Evolutionary conservation across 1,284 basidiomycete species (phyloP).

Genomic region (Cutaneotrichosporon sp.): DNA sequence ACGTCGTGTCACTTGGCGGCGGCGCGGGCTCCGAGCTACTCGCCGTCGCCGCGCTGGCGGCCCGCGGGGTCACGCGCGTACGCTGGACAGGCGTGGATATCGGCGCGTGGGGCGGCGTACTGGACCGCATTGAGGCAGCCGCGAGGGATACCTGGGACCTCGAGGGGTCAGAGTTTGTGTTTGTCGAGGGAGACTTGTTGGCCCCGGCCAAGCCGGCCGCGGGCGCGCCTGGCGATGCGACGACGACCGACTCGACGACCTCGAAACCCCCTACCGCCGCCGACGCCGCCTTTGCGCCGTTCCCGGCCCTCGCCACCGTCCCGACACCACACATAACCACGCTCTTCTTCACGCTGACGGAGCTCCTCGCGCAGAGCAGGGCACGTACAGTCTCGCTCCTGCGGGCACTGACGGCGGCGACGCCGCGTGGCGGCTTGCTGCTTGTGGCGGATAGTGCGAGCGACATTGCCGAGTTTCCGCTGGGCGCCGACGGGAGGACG

Average conservation of each 20-base stretch:
- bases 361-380: slow-evolving; percentile 48
- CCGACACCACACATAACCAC: slow-evolving; percentile 39
- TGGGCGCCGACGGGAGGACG: slow-evolving; percentile 34
- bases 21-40: slow-evolving; percentile 49
- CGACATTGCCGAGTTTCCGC: slow-evolving; percentile 40
- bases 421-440: slow-evolving; percentile 45
- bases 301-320: neutral
- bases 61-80: slow-evolving; percentile 6
- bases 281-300: neutral
- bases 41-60: slow-evolving; percentile 39
- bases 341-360: slow-evolving; percentile 49
- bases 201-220: neutral
- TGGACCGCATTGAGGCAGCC: slow-evolving; percentile 26
- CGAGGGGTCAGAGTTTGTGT: slow-evolving; percentile 20
- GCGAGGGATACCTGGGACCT: slow-evolving; percentile 29
- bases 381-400: slow-evolving; percentile 45
- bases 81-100: slow-evolving; percentile 41
- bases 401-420: slow-evolving; percentile 32
- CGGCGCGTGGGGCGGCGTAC: slow-evolving; percentile 38
- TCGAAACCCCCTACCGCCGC: neutral
- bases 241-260: neutral
- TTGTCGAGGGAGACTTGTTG: slow-evolving; percentile 38
- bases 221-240: neutral
- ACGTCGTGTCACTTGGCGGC: slow-evolving; percentile 47
- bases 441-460: slow-evolving; percentile 48